Conservation (phyloP, 2,329 filamentous ascomycete species). For the Arthrobotrys conoides region DNA sequence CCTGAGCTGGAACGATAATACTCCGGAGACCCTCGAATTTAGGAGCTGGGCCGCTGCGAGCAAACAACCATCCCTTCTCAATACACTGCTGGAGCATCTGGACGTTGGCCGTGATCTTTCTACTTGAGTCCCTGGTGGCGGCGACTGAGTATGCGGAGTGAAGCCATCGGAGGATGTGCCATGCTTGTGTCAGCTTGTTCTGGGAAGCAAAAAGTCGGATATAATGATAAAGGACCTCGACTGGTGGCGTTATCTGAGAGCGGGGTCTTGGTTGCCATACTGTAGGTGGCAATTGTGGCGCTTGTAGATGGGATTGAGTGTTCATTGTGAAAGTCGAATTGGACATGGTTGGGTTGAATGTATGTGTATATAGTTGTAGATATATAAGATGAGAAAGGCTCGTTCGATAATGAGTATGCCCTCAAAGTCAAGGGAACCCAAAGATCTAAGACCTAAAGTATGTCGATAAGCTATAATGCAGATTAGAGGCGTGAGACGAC, state of each 20-base stretch:
- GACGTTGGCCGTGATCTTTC: slow-evolving; percentile 55
- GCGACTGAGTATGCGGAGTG: slow-evolving; percentile 55
- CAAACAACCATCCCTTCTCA: slow-evolving; percentile 61
- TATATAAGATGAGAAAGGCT: background rate
- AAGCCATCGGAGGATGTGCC: slow-evolving; percentile 58
- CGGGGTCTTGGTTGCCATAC: slow-evolving; percentile 59
- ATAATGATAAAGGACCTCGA: slow-evolving; percentile 59
- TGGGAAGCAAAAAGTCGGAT: slow-evolving; percentile 58
- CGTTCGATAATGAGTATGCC: slow-evolving; percentile 44
- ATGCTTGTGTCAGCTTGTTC: slow-evolving; percentile 55
- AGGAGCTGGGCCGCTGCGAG: slow-evolving; percentile 47
- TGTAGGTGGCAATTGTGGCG: slow-evolving; percentile 56
- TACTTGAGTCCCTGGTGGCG: slow-evolving; percentile 50
- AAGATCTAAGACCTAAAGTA: slow-evolving; percentile 31
- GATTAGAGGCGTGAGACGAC: slow-evolving; percentile 46
- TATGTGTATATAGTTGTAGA: slow-evolving; percentile 10
- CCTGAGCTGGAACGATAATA: slow-evolving; percentile 47
- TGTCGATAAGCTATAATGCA: slow-evolving; percentile 39
- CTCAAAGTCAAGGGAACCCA: slow-evolving; percentile 60
- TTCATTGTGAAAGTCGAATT: slow-evolving; percentile 38
- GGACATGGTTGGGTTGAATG: slow-evolving; percentile 27
- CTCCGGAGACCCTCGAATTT: slow-evolving; percentile 54
- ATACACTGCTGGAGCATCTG: slow-evolving; percentile 59
- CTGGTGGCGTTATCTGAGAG: slow-evolving; percentile 57
- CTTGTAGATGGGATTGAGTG: slow-evolving; percentile 15